Evolutionary conservation across 441 rosid species (phyloP), one percentile per base, ranked within the genome.

Genomic region (California macrophylla): DNA sequence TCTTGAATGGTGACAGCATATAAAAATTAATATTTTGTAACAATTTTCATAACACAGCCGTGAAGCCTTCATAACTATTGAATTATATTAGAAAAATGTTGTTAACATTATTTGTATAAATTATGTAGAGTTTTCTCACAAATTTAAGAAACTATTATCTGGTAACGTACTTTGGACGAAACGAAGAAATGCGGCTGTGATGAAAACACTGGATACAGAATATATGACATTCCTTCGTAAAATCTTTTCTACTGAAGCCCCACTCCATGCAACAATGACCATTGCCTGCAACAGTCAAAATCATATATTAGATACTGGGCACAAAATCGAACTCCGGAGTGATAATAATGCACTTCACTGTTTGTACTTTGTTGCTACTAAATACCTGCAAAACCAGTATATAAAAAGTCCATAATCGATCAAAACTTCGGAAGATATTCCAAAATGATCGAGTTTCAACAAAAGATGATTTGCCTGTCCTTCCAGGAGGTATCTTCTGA

Each of bases 341-440:
- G n/a, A 54, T 13, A 6, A 12, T 21, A 18, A 60, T 26, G 23
- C 25, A 40, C 25, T 56, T 26, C 16, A 72, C 29, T 21, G 16
- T 71, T 45, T 54, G 38, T 54, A 23, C 70, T 36, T 26, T 26
- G 64, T 13, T 60, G 32, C 64, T 3, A 25, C 36, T 26, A 54
- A 71, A 69, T 82, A 89, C 99, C 96, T 95, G 99, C 65, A 95
- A 84, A 76, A 87, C 95, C 71, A 95, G 80, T 15, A 92, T 73
- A 75, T 88, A 95, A 80, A 95, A 95, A 4, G 99, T 90, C 99
- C 99, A 95, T 66, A 92, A 71, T 45, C 99, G 82, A 72, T 92
- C 98, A 83, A 87, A 95, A 84, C 97, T 92, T 75, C 96, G 89
- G 72, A 88, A 95, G 58, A 95, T 85, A 79, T 95, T 93, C 97